A percentile compares a stretch with the other conserved stretches of the same genome.
phyloP scores from a whole-genome alignment of 1,139 yeast genomes.

The Entelexis sorbosivorans region DNA sequence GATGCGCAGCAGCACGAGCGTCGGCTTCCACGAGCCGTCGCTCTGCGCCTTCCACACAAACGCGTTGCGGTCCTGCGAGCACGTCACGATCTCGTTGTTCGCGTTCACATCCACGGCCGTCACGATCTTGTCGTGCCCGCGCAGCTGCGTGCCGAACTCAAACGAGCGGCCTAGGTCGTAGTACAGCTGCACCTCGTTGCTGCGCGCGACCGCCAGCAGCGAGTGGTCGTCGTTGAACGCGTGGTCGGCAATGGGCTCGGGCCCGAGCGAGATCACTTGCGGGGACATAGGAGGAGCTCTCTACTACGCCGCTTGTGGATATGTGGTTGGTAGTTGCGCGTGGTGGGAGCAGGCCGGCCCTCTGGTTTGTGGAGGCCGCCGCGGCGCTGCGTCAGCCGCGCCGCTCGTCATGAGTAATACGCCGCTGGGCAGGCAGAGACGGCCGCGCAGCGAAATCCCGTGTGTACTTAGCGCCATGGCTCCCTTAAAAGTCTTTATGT shows the following conservation, averaged over 20 bases:
- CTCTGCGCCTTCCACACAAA: constrained; percentile 79
- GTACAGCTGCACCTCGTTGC: constrained; percentile 63
- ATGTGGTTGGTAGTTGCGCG: neutral
- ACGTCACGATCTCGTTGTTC: constrained; percentile 85
- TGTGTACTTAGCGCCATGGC: too few relatives aligned
- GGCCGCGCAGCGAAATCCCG: too few relatives aligned
- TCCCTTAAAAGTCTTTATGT: too few relatives aligned
- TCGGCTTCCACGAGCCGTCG: constrained; percentile 64
- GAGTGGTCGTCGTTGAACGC: constrained; percentile 63
- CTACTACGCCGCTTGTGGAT: constrained; percentile 14
- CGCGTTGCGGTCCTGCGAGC: constrained; percentile 97
- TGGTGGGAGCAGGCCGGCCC: too few relatives aligned
- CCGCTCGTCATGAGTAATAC: too few relatives aligned
- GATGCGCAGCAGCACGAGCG: constrained; percentile 82
- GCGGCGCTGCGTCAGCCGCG: neutral
- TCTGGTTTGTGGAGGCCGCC: too few relatives aligned
- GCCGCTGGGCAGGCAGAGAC: too few relatives aligned
- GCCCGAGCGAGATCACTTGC: constrained; percentile 55
- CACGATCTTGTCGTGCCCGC: constrained; percentile 87
- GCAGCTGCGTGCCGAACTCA: constrained; percentile 48
- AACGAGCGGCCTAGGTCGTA: constrained; percentile 38
- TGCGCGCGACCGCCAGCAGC: constrained; percentile 72
- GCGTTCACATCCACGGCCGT: constrained; percentile 88
- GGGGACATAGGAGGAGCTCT: constrained; percentile 25
- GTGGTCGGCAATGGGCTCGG: constrained; percentile 82